Conservation (phyloP, 139 green algal species). For the Chlamydomonas incerta region DNA sequence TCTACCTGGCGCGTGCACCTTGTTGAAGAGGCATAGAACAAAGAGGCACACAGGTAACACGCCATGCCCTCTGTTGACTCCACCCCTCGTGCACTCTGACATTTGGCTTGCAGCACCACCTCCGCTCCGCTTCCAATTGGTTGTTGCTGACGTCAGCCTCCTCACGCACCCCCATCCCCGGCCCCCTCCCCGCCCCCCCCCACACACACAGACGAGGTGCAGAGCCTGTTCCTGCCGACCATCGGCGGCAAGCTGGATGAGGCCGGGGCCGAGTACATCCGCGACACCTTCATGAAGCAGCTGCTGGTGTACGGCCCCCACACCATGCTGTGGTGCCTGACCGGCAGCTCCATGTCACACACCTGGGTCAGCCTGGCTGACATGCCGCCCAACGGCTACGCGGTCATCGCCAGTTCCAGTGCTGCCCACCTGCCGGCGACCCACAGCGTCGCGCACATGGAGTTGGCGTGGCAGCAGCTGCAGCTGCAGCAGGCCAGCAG, state of each 20-base stretch:
- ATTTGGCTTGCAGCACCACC: too few relatives aligned
- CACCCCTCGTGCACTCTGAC: too few relatives aligned
- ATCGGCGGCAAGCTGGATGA: not conserved
- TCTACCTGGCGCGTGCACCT: too few relatives aligned
- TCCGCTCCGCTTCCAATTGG: too few relatives aligned
- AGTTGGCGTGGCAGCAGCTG: conserved; percentile 1
- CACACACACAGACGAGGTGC: not conserved
- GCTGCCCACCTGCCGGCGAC: not conserved
- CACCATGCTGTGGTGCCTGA: conserved; percentile 2
- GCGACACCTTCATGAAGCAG: conserved; percentile 17
- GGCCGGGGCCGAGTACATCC: not conserved
- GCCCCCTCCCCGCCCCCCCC: not conserved
- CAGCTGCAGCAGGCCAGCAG: not conserved
- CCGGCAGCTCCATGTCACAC: conserved; percentile 1
- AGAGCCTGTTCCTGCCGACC: conserved; percentile 20
- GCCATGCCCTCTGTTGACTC: too few relatives aligned
- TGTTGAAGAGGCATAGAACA: too few relatives aligned
- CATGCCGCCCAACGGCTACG: conserved; percentile 6
- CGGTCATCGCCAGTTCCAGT: not conserved
- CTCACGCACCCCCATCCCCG: not conserved
- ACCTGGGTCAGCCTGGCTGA: not conserved
- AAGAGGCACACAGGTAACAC: too few relatives aligned
- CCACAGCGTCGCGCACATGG: conserved; percentile 15
- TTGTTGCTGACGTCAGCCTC: not conserved
- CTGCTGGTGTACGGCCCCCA: conserved; percentile 6